Evolutionary conservation across 306 rosid genomes (phyloP), one percentile per base, ranked within the genome.

Genomic region (Begonia fuchsioides): DNA sequence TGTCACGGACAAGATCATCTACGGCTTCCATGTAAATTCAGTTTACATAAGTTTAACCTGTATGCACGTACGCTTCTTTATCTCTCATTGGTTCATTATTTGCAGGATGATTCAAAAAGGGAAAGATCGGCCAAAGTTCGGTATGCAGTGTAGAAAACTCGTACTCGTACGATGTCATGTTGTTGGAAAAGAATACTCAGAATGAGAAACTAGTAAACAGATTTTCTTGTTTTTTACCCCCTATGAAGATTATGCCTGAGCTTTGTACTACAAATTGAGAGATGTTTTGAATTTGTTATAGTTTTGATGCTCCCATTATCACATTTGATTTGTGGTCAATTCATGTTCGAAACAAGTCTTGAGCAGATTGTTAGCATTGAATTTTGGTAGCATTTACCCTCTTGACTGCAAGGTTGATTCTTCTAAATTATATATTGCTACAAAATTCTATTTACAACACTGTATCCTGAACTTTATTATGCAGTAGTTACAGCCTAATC

Each of bases 81-180:
- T 64, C 40, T 51, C 63, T 78, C 13, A 75, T 62, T 46, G 53
- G 38, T 60, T 60, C 47, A 38, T 3, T 59, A 55, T 12, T 70
- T 76, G 56, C 85, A 92, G 98, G 93, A 85, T 41, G 98, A 92
- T 59, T 56, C 92, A 13, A 85, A 38, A 70, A 85, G 68, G 55
- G 85, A 72, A 35, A 73, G 87, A 56, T 72, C 86, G 2, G 64
- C 72, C 1, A 85, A 80, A 69, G 39, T 59, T 59, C 94, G 98
- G 61, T 92, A 92, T 73, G 56, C 12, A 19, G 87, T 78, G 41
- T 59, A 26, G 63, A 59, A 49, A 41, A 35, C 50, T 40, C 6
- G 38, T n/a, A 15, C n/a, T 4, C n/a, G 45, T 6, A 10, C 45
- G 7, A 3, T 2, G 45, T 13, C 14, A 41, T 41, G 14, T 41